Conservation (phyloP, 2,329 filamentous ascomycete genomes). For the Daldinia sp. region DNA sequence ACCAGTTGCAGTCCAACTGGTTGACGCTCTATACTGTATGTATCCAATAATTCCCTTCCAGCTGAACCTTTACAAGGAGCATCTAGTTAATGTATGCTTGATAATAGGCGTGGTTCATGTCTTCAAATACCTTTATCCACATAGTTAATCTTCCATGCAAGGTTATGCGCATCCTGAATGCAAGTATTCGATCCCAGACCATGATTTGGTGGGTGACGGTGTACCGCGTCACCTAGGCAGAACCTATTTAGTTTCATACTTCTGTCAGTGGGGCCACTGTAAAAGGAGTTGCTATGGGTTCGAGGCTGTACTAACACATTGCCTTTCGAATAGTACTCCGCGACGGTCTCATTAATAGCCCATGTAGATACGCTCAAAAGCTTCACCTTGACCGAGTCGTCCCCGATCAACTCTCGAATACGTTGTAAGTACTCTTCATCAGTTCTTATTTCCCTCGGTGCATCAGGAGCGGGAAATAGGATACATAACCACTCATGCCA, state of each 20-base stretch:
- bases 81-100: background rate
- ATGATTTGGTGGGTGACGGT: background rate
- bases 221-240: background rate
- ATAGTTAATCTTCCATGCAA: slow-evolving; percentile 1
- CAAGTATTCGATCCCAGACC: slow-evolving; percentile 1
- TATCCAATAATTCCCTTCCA: background rate
- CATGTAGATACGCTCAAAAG: background rate
- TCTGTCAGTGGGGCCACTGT: background rate
- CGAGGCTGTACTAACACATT: background rate
- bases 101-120: background rate
- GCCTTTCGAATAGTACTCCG: background rate
- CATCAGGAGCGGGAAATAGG: background rate
- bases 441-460: background rate
- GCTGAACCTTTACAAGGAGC: background rate
- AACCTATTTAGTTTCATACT: background rate
- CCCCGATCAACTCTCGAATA: slow-evolving; percentile 2
- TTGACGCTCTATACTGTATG: slow-evolving; percentile 7
- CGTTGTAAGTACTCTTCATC: slow-evolving; percentile 5
- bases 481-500: slow-evolving; percentile 4
- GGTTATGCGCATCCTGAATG: slow-evolving; percentile 5
- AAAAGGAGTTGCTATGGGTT: no score
- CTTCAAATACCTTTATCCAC: background rate
- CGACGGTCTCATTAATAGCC: slow-evolving; percentile 2
- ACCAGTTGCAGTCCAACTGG: background rate
- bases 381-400: background rate